These are phyloP conservation scores for Neurospora sp. DNA, from an alignment of 2,329 filamentous ascomycete genomes.

Conservation along the genomic window DNA sequence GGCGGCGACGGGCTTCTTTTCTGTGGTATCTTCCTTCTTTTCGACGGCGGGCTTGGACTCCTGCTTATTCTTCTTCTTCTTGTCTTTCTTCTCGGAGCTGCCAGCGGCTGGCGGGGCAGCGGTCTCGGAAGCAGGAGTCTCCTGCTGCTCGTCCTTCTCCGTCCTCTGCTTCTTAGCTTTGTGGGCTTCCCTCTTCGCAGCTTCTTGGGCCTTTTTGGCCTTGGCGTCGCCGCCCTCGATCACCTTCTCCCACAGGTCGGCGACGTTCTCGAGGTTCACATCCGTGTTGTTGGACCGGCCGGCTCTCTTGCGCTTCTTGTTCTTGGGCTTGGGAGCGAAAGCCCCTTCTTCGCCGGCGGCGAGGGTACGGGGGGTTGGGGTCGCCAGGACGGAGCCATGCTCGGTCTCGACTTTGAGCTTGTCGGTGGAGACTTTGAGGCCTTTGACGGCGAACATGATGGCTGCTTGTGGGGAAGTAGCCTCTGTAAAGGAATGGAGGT, in stretches of 20 bases:
- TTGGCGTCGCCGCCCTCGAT: constrained; percentile 47
- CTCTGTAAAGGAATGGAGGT: neutral
- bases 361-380: constrained; percentile 20
- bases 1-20: neutral
- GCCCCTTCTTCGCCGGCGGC: constrained; percentile 30
- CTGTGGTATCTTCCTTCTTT: neutral
- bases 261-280: constrained; percentile 62
- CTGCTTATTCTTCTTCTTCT: constrained; percentile 22
- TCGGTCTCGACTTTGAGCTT: constrained; percentile 58
- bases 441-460: constrained; percentile 82
- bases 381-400: neutral
- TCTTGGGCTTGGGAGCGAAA: neutral
- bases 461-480: neutral
- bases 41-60: neutral
- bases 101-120: neutral
- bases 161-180: constrained; percentile 12
- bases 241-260: constrained; percentile 67
- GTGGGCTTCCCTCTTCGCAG: constrained; percentile 4
- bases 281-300: constrained; percentile 23
- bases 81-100: constrained; percentile 11
- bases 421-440: constrained; percentile 74
- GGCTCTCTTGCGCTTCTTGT: constrained; percentile 48
- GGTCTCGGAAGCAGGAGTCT: neutral
- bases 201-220: constrained; percentile 17
- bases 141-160: constrained; percentile 2